phyloP scores from a whole-genome alignment of 805 yeast species.

The Wickerhamiella shivajii region DNA sequence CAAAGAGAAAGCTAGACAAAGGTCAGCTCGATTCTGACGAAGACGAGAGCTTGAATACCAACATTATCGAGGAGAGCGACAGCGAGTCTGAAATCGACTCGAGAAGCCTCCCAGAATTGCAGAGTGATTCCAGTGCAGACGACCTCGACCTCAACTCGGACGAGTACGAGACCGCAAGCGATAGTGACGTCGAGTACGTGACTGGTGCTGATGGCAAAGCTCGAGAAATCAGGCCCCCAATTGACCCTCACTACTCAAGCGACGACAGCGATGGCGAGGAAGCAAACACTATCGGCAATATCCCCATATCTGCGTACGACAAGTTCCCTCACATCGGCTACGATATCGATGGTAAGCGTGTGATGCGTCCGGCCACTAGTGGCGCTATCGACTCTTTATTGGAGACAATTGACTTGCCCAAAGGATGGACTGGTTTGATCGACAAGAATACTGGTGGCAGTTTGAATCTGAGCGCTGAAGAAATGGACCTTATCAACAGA shows the following conservation, averaged over 20 bases:
- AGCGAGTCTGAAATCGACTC: conserved; percentile 6
- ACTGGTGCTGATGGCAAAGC: conserved; percentile 54
- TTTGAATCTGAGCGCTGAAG: conserved; percentile 73
- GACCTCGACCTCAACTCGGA: conserved; percentile 37
- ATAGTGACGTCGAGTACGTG: conserved; percentile 23
- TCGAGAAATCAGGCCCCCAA: conserved; percentile 74
- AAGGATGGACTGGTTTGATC: conserved; percentile 95
- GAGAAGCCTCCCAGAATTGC: conserved; percentile 23
- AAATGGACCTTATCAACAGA: conserved; percentile 72
- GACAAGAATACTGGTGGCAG: conserved; percentile 80
- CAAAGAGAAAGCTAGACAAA: too few species aligned
- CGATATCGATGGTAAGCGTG: conserved; percentile 91
- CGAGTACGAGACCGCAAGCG: conserved; percentile 25
- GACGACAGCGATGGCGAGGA: conserved; percentile 83
- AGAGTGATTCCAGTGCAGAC: conserved; percentile 30
- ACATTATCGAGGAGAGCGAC: conserved; percentile 11
- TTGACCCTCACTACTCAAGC: conserved; percentile 85
- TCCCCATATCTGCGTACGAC: conserved; percentile 87
- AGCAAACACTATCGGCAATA: conserved; percentile 79
- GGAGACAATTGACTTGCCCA: conserved; percentile 86
- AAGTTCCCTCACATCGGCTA: conserved; percentile 97
- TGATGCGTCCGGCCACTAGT: conserved; percentile 97
- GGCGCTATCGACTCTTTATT: conserved; percentile 82
- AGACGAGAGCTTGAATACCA: too few species aligned
- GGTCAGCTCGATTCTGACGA: too few species aligned